Evolutionary conservation across 106 monocot species (phyloP), one percentile per base, ranked within the genome.

Genomic region (Allium sativum): DNA sequence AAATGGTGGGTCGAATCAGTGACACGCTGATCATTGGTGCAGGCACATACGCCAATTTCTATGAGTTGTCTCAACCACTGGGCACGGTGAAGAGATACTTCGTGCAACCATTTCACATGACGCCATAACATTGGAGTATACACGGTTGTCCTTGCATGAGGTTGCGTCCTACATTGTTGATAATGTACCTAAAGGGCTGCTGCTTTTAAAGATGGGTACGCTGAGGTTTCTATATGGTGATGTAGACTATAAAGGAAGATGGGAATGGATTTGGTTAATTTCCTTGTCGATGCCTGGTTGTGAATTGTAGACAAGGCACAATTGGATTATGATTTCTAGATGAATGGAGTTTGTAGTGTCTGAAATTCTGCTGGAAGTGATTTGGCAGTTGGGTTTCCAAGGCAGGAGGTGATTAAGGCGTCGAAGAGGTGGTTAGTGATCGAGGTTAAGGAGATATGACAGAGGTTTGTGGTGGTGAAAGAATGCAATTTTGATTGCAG

Each of bases 51-150:
- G 95, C 95, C 55, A 96, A 96, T 65, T 44, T 15, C 14, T 82
- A 13, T 96, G 95, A 72, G 87, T 90, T 0, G 73, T 96, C 62
- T 96, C 95, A 7, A 90, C 90, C 0, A 96, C 95, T 16, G 95
- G 95, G 15, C 77, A 77, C 68, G 90, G 96, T 0, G 90, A 96
- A 76, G 61, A 68, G 10, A 96, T 96, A 50, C 84, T 91, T 51
- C 71, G 78, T 48, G 79, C 68, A 7, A 91, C 87, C 4, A 67
- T 87, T 45, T 79, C 78, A 14, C 78, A 84, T 15, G 96, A 96
- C 46, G 90, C 91, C 21, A 87, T 82, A 16, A 90, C 96, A 11
- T 48, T 96, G 84, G 90, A 96, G 67, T 85, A 80, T 73, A 77
- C 77, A 65, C 87, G 84, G 9, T 70, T 96, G 13, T 74, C 84